These are phyloP conservation scores for Phytophthora sp. DNA, from an alignment of 352 stramenopile species.

Conservation along the genomic window DNA sequence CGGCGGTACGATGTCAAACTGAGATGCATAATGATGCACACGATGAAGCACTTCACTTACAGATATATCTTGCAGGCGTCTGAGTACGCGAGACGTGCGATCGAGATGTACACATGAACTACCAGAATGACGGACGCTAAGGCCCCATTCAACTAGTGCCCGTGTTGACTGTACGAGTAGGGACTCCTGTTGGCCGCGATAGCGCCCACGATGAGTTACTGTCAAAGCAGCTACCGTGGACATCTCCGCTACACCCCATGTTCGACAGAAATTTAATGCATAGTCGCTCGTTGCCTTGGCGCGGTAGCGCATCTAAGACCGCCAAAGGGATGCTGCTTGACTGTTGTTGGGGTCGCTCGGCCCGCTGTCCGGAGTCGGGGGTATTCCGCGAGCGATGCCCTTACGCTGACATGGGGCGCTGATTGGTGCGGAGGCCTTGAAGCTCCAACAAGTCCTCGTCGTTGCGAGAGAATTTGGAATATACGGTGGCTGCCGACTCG, in stretches of 20 bases:
- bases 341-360: background rate
- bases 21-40: background rate
- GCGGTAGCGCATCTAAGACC: background rate
- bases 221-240: background rate
- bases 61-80: background rate
- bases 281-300: background rate
- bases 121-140: too few species aligned
- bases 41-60: background rate
- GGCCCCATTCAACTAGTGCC: too few species aligned
- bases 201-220: background rate
- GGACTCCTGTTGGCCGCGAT: too few species aligned
- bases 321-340: too few species aligned
- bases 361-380: too few species aligned
- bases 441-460: conserved; percentile 19
- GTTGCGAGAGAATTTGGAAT: conserved; percentile 8
- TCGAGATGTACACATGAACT: background rate
- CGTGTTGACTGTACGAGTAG: too few species aligned
- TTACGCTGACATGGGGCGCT: too few species aligned
- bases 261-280: background rate
- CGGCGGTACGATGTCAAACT: background rate
- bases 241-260: background rate
- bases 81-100: background rate
- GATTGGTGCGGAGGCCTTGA: too few species aligned
- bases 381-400: too few species aligned
- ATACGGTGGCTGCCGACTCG: background rate